Conservation (phyloP, 208 protist genomes). For the Naegleria lovaniensis region DNA sequence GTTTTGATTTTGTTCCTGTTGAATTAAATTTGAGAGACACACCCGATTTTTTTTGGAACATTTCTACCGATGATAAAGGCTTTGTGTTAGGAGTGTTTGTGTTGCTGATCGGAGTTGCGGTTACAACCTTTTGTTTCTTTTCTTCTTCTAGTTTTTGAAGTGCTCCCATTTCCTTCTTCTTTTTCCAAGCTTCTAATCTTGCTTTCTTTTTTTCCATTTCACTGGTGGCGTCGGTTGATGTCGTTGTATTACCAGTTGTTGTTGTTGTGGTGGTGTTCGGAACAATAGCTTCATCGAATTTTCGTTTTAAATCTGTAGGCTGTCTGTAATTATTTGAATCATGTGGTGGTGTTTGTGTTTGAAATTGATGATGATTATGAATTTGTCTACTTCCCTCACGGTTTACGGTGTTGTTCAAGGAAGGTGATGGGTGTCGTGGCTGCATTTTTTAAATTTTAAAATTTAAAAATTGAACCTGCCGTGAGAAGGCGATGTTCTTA, state of each 20-base stretch:
- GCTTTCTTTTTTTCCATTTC: background rate
- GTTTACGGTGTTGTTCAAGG: no score
- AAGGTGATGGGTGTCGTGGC: no score
- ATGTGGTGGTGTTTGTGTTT: no score
- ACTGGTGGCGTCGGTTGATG: background rate
- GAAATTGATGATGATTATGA: no score
- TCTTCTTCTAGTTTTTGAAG: background rate
- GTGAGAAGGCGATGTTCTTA: no score
- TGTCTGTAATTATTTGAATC: no score
- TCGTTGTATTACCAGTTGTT: background rate
- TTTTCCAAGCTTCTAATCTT: slow-evolving; percentile 1
- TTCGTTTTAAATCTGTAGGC: no score
- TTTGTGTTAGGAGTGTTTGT: background rate
- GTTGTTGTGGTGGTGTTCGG: background rate
- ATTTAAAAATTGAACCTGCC: no score
- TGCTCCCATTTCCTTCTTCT: background rate
- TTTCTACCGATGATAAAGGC: background rate
- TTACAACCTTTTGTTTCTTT: background rate
- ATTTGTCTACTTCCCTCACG: no score
- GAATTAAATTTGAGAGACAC: background rate
- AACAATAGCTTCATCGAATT: background rate
- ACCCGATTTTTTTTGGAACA: no score
- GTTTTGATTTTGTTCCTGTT: background rate
- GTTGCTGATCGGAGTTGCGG: background rate
- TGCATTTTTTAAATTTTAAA: no score